A percentile compares a stretch with the other conserved stretches of the same genome.
Evolutionary conservation across 768 basidiomycete genomes (phyloP).

Genomic region (Tricholomella constricta): DNA sequence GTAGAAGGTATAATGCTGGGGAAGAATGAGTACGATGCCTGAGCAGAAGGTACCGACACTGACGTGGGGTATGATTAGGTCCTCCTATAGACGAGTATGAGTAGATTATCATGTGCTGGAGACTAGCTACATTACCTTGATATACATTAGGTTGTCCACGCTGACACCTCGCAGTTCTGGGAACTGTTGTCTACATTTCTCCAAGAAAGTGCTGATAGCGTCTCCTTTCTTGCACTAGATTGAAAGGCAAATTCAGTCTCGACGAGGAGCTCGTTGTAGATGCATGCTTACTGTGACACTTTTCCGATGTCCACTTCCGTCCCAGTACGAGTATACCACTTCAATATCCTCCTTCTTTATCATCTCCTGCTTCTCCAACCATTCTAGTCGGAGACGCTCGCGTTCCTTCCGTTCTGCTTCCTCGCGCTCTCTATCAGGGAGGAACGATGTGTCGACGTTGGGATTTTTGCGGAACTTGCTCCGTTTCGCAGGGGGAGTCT

Average conservation of each 20-base stretch:
- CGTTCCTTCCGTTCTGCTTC: constrained; percentile 87
- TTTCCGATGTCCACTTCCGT: constrained; percentile 96
- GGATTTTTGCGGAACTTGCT: constrained; percentile 93
- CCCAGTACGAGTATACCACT: constrained; percentile 96
- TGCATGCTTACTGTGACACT: constrained; percentile 71
- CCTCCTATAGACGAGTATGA: constrained; percentile 61
- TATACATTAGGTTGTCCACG: constrained; percentile 98
- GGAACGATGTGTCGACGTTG: constrained; percentile 94
- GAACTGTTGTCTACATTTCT: constrained; percentile 92
- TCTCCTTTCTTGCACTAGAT: constrained; percentile 96
- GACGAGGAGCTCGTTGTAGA: background rate
- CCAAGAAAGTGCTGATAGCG: constrained; percentile 80
- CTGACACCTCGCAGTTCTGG: constrained; percentile 88
- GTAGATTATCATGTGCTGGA: background rate
- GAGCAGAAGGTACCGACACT: constrained; percentile 24
- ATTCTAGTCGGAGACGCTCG: constrained; percentile 87
- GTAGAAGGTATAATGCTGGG: constrained; percentile 97
- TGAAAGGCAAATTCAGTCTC: background rate
- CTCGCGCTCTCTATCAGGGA: constrained; percentile 97
- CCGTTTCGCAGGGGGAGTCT: constrained; percentile 61
- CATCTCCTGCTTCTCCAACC: constrained; percentile 73
- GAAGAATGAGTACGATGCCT: constrained; percentile 2
- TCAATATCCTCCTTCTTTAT: constrained; percentile 79
- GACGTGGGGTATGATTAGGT: constrained; percentile 96
- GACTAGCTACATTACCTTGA: constrained; percentile 63